phyloP scores from a whole-genome alignment of 2,329 filamentous ascomycete genomes.

The Curvularia sp. region DNA sequence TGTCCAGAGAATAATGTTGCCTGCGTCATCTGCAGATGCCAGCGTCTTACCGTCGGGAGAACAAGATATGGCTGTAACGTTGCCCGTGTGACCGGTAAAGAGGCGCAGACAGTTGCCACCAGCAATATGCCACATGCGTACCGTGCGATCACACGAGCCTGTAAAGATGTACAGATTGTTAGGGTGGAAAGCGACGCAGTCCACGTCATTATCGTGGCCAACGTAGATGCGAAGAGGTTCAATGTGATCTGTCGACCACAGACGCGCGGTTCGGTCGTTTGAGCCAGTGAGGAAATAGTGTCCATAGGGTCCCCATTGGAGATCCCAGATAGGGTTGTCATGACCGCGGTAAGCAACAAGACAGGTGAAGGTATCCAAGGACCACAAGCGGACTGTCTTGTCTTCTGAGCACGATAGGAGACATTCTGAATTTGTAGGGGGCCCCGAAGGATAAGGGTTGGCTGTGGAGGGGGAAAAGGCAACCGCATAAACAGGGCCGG shows the following conservation, averaged over 20 bases:
- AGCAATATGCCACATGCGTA: constrained; percentile 96
- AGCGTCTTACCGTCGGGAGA: constrained; percentile 87
- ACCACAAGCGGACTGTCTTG: constrained; percentile 90
- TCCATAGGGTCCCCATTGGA: constrained; percentile 89
- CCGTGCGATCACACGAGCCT: constrained; percentile 88
- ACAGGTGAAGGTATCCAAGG: constrained; percentile 87
- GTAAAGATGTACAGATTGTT: constrained; percentile 95
- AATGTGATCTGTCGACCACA: constrained; percentile 94
- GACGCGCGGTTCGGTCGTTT: constrained; percentile 86
- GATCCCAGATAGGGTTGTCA: constrained; percentile 85
- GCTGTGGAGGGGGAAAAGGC: constrained; percentile 80
- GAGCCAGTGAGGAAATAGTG: constrained; percentile 92
- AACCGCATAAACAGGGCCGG: constrained; percentile 85
- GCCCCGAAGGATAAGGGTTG: constrained; percentile 56
- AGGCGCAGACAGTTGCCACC: constrained; percentile 88
- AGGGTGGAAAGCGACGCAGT: constrained; percentile 89
- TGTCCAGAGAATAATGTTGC: constrained; percentile 95
- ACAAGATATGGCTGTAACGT: constrained; percentile 84
- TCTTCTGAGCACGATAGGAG: constrained; percentile 89
- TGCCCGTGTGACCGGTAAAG: constrained; percentile 89
- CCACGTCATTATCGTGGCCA: constrained; percentile 93
- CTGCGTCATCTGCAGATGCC: constrained; percentile 87
- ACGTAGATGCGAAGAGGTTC: constrained; percentile 87
- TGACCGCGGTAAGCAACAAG: constrained; percentile 94
- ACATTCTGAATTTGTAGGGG: constrained; percentile 71